These are phyloP conservation scores for Colletotrichum theobromicola DNA, from an alignment of 2,329 filamentous ascomycete genomes.

Conservation along the genomic window DNA sequence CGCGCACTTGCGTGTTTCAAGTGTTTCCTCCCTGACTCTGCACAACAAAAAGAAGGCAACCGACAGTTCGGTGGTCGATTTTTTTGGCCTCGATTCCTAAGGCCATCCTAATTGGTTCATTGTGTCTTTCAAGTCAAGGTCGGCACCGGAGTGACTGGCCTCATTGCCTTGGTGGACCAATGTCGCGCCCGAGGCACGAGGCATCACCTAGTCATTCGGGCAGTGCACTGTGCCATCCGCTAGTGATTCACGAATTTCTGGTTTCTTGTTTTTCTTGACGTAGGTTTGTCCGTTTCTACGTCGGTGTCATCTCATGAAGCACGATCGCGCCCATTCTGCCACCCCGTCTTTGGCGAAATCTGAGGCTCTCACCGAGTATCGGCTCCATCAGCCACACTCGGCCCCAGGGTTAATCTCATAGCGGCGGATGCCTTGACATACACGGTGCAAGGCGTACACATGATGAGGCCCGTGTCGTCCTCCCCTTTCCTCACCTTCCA, in stretches of 20 bases:
- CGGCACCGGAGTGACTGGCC: neutral
- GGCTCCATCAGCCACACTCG: neutral
- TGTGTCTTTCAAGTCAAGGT: neutral
- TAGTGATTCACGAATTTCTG: neutral
- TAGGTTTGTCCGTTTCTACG: rapidly evolving
- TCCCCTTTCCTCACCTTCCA: neutral
- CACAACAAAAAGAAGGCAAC: neutral
- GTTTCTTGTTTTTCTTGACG: neutral
- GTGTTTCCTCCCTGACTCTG: neutral
- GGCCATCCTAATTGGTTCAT: neutral
- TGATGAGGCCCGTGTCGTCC: neutral
- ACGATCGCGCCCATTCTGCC: neutral
- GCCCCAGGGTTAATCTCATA: neutral
- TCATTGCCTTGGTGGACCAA: neutral
- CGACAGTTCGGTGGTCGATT: neutral
- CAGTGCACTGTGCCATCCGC: neutral
- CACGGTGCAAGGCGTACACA: neutral
- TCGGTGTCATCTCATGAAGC: neutral
- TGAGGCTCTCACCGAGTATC: neutral
- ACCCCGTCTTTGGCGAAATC: rapidly evolving
- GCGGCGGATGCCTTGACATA: neutral
- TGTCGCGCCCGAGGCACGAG: neutral
- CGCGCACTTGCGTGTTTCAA: neutral
- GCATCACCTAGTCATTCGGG: neutral
- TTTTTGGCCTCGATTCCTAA: neutral